Percentiles rank a stretch among this genome's conserved stretches.
phyloP scores from a whole-genome alignment of 495 filamentous ascomycete species.

The Peziza echinospora region DNA sequence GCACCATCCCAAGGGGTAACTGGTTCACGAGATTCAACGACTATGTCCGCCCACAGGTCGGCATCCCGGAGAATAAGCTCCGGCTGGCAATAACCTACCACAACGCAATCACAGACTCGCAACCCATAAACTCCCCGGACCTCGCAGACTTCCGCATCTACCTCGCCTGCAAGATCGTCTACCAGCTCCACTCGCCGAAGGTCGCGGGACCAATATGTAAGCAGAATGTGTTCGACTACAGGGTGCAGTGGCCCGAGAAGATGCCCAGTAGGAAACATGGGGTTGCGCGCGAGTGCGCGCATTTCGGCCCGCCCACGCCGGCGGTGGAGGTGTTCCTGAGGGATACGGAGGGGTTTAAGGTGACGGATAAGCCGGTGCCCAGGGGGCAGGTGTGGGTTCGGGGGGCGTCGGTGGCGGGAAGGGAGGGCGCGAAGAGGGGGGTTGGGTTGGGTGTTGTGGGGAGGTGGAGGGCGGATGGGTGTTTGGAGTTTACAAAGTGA shows the following conservation, averaged over 20 bases:
- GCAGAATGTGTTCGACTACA: slow-evolving; percentile 73
- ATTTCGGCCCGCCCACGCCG: slow-evolving; percentile 69
- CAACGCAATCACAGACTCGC: slow-evolving; percentile 27
- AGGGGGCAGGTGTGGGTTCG: slow-evolving; percentile 34
- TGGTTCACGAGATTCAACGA: slow-evolving; percentile 42
- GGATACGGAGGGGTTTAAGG: slow-evolving; percentile 36
- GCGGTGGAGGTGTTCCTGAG: slow-evolving; percentile 53
- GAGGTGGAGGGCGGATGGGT: slow-evolving; percentile 18
- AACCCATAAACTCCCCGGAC: slow-evolving; percentile 37
- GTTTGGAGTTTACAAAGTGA: background rate
- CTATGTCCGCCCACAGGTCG: slow-evolving; percentile 35
- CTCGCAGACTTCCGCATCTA: slow-evolving; percentile 62
- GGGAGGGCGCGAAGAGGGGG: slow-evolving; percentile 24
- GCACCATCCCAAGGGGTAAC: slow-evolving; percentile 47
- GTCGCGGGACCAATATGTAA: slow-evolving; percentile 73
- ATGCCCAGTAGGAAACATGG: slow-evolving; percentile 16
- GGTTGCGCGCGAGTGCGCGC: slow-evolving; percentile 28
- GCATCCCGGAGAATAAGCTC: slow-evolving; percentile 43
- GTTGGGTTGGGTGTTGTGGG: slow-evolving; percentile 35
- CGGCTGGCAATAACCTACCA: slow-evolving; percentile 52
- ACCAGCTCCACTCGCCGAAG: slow-evolving; percentile 58
- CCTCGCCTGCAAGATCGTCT: slow-evolving; percentile 60
- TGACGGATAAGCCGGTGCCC: slow-evolving; percentile 29
- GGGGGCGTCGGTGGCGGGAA: slow-evolving; percentile 44
- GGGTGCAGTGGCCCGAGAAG: slow-evolving; percentile 26